Percentiles rank a stretch among this genome's conserved stretches.
phyloP scores from a whole-genome alignment of 23 red algal species.

The Gracilariopsis chorda region DNA sequence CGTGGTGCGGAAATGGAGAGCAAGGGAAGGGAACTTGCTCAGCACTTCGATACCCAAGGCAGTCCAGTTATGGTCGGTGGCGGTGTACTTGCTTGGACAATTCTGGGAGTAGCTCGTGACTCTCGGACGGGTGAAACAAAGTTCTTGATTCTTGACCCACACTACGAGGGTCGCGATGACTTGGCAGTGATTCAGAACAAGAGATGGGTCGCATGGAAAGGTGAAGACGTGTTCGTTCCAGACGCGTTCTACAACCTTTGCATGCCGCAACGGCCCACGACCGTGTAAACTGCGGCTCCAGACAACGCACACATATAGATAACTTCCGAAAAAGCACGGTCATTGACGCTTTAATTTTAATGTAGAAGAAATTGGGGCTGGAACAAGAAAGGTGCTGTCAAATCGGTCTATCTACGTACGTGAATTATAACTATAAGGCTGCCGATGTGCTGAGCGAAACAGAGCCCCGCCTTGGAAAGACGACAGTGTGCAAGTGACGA shows the following conservation, averaged over 20 bases:
- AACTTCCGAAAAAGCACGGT: too few relatives aligned
- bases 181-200: conserved; percentile 55
- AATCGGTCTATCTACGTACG: too few relatives aligned
- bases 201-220: conserved; percentile 79
- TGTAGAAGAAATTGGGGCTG: too few relatives aligned
- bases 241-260: conserved; percentile 93
- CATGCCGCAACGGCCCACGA: conserved; percentile 62
- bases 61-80: conserved; percentile 94
- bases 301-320: too few relatives aligned
- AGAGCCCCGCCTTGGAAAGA: too few relatives aligned
- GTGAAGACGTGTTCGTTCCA: conserved; percentile 28
- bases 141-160: conserved; percentile 91
- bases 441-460: too few relatives aligned
- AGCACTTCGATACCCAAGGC: conserved; percentile 65
- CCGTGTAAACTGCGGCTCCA: too few relatives aligned
- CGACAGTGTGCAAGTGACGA: too few relatives aligned
- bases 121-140: conserved; percentile 45
- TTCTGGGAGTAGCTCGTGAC: conserved; percentile 67
- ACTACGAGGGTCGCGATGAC: conserved; percentile 73
- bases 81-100: conserved; percentile 87
- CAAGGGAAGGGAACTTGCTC: conserved; percentile 58
- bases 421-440: too few relatives aligned
- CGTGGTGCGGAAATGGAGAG: conserved; percentile 77
- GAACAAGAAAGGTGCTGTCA: too few relatives aligned
- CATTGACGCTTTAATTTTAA: too few relatives aligned